A percentile compares a stretch with the other conserved stretches of the same genome.
phyloP scores from a whole-genome alignment of 805 yeast species.

The Sugiyamaella chiloensis region DNA sequence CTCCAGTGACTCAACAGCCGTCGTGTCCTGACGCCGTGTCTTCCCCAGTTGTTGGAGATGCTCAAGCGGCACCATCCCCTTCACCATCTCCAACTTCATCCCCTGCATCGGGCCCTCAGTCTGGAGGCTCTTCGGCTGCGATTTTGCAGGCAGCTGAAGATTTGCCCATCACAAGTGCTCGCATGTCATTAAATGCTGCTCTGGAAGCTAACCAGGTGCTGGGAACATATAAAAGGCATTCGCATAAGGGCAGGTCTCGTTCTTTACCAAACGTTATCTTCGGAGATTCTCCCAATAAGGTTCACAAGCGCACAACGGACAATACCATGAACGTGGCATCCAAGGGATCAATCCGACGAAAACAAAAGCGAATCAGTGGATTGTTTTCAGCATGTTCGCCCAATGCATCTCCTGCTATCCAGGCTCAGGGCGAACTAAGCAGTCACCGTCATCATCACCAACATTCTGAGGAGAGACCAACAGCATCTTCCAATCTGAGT shows the following conservation, averaged over 20 bases:
- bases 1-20: background rate
- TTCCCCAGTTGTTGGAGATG: background rate
- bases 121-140: background rate
- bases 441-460: background rate
- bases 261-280: slow-evolving; percentile 23
- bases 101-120: background rate
- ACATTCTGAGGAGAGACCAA: background rate
- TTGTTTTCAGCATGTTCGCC: background rate
- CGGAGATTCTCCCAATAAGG: slow-evolving; percentile 11
- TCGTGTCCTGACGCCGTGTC: background rate
- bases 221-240: slow-evolving; percentile 3
- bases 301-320: slow-evolving; percentile 11
- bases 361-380: slow-evolving; percentile 1
- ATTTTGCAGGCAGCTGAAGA: background rate
- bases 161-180: slow-evolving; percentile 6
- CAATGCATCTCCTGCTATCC: background rate
- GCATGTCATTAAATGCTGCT: slow-evolving; percentile 5
- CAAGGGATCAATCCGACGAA: background rate
- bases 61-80: background rate
- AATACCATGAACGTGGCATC: background rate
- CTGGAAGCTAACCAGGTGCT: background rate
- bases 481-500: background rate
- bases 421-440: background rate
- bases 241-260: slow-evolving; percentile 22
- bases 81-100: background rate